A percentile compares a stretch with the other conserved stretches of the same genome.
Conservation (phyloP, 2,329 filamentous ascomycete species). For the Fusarium buharicum region DNA sequence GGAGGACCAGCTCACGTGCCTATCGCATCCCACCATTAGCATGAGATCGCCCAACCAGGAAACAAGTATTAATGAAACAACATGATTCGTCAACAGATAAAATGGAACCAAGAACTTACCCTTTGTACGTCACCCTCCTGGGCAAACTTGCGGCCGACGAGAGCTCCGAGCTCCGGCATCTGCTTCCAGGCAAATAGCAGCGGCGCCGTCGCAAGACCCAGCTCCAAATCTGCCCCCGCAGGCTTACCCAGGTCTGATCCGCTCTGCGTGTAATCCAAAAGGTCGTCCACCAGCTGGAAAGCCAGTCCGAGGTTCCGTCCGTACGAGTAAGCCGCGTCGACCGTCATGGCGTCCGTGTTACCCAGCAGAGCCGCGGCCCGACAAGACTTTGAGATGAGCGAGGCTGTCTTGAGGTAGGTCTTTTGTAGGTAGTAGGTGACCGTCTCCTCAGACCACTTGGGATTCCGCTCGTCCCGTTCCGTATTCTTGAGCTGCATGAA, state of each 20-base stretch:
- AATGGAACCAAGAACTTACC: slow-evolving; percentile 64
- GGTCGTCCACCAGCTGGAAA: slow-evolving; percentile 97
- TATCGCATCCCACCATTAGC: slow-evolving; percentile 53
- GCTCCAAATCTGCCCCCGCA: slow-evolving; percentile 90
- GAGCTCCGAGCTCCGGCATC: slow-evolving; percentile 81
- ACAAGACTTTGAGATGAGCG: slow-evolving; percentile 95
- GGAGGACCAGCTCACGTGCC: slow-evolving; percentile 86
- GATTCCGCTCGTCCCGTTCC: slow-evolving; percentile 83
- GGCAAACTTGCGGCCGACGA: slow-evolving; percentile 92
- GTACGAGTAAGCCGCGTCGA: slow-evolving; percentile 91
- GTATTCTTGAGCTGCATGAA: slow-evolving; percentile 99
- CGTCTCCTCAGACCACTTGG: slow-evolving; percentile 87
- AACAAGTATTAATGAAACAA: background rate
- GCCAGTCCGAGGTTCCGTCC: slow-evolving; percentile 93
- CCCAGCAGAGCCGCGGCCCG: slow-evolving; percentile 89
- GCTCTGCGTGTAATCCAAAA: slow-evolving; percentile 94
- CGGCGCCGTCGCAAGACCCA: slow-evolving; percentile 93
- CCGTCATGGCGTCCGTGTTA: slow-evolving; percentile 77
- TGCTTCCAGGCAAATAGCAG: slow-evolving; percentile 96
- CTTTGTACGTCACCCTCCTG: slow-evolving; percentile 83
- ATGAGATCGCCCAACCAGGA: slow-evolving; percentile 20
- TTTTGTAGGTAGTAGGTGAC: slow-evolving; percentile 96
- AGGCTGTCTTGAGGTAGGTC: slow-evolving; percentile 97
- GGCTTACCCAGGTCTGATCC: slow-evolving; percentile 91
- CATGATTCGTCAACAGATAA: slow-evolving; percentile 29